Evolutionary conservation across 345 rosid genomes (phyloP).

Genomic region (Abelmoschus esculentus): DNA sequence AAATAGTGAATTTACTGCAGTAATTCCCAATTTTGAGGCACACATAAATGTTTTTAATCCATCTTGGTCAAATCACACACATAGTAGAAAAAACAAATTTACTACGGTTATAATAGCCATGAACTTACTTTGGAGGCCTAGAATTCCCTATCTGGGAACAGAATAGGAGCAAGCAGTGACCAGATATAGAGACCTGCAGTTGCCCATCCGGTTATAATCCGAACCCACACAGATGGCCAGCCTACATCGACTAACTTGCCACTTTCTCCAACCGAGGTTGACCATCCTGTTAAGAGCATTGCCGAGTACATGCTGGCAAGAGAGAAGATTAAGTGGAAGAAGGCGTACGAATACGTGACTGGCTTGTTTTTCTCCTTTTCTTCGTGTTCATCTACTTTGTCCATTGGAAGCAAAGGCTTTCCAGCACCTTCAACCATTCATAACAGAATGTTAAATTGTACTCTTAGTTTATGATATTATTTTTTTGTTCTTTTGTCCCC

Average conservation of each 20-base stretch:
- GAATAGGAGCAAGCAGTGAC: constrained; percentile 83
- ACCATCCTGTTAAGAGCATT: constrained; percentile 98
- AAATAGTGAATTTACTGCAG: background rate
- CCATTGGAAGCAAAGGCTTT: constrained; percentile 86
- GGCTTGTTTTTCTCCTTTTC: constrained; percentile 72
- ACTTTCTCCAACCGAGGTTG: constrained; percentile 90
- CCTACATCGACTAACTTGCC: constrained; percentile 94
- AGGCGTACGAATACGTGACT: constrained; percentile 84
- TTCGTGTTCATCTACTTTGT: constrained; percentile 60
- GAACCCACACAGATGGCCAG: constrained; percentile 23
- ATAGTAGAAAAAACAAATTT: background rate
- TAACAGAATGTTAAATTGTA: background rate
- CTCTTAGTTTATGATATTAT: background rate
- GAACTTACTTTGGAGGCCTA: constrained; percentile 19
- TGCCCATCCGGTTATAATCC: constrained; percentile 75
- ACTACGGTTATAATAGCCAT: background rate
- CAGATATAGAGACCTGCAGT: constrained; percentile 85
- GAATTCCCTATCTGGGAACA: constrained; percentile 95
- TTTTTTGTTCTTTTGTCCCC: background rate
- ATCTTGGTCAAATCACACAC: background rate
- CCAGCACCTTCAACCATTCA: constrained; percentile 27
- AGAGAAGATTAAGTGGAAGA: constrained; percentile 97
- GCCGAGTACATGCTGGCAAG: constrained; percentile 99
- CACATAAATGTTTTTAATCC: background rate
- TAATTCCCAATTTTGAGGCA: background rate